These are phyloP conservation scores for Paecilomyces dactylethromorphus DNA, from an alignment of 2,329 filamentous ascomycete genomes.

Conservation along the genomic window DNA sequence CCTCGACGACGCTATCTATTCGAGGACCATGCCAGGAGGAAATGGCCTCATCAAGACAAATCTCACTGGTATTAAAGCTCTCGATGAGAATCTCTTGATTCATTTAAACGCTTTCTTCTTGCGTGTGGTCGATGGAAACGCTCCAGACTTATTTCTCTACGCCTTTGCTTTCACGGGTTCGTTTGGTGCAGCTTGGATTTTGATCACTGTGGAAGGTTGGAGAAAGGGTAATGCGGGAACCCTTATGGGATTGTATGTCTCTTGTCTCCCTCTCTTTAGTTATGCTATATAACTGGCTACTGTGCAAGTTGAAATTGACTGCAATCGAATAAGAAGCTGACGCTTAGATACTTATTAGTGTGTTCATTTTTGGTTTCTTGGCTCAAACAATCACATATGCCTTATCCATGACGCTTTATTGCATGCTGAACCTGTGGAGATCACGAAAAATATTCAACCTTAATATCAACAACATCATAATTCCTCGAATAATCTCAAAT, in stretches of 20 bases:
- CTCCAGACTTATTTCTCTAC: slow-evolving; percentile 28
- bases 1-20: slow-evolving; percentile 11
- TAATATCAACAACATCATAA: slow-evolving; percentile 24
- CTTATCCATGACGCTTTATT: slow-evolving; percentile 38
- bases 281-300: background rate
- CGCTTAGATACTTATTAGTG: slow-evolving; percentile 10
- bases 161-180: slow-evolving; percentile 34
- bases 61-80: slow-evolving; percentile 26
- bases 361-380: slow-evolving; percentile 34
- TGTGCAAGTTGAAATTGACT: background rate
- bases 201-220: slow-evolving; percentile 41
- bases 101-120: slow-evolving; percentile 33
- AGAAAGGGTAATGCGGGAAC: slow-evolving; percentile 38
- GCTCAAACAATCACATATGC: slow-evolving; percentile 41
- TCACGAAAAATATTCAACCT: slow-evolving; percentile 35
- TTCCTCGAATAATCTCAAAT: slow-evolving; percentile 23
- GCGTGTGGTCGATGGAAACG: slow-evolving; percentile 31
- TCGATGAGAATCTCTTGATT: slow-evolving; percentile 25
- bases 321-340: slow-evolving; percentile 3
- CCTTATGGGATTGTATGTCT: slow-evolving; percentile 35
- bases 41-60: slow-evolving; percentile 21
- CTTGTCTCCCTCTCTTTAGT: background rate
- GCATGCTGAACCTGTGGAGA: slow-evolving; percentile 36
- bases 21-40: slow-evolving; percentile 18
- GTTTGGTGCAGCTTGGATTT: slow-evolving; percentile 35